Base-by-base conservation (phyloP, 345 rosid species). In the Gossypioides kirkii region DNA sequence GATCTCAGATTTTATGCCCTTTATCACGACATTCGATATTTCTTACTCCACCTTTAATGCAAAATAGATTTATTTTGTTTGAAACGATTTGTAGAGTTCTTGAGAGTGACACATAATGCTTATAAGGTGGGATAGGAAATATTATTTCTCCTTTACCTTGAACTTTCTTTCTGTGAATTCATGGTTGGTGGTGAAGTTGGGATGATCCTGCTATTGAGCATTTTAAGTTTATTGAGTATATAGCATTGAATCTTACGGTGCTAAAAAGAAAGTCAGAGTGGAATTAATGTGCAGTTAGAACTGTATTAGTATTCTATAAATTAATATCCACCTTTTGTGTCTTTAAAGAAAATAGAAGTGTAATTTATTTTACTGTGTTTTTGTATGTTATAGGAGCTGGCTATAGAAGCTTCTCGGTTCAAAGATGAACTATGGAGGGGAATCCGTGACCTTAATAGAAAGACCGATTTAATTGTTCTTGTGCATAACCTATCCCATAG, bases 361-460 rank as follows among this genome's bases (percentile, higher is more conserved):
- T 32, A 50, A 50, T 11, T 50, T 49, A n/a, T 50, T 69, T 26
- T 28, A 41, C 25, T 45, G 56, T 4, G 42, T 32, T 55, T 22
- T n/a, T 76, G 42, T 72, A 20, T 50, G 50, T 38, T 80, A 70
- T 84, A 94, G 97, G 97, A 90, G 70, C 83, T 94, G 70, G 84
- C 85, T 22, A 49, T 71, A 68, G 97, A 94, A 78, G 90, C 82
- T 53, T 83, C 87, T 61, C 89, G 85, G 22, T 92, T 94, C 76
- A 94, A 88, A 82, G 94, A 92, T 84, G 98, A 94, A 76, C 71
- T 94, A 64, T 92, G 98, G 98, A 83, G 77, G 80, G 98, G 98
- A 77, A 85, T 90, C 71, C 91, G 86, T 42, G 90, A 87, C 77
- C 84, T 87, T 47, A 84, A 89, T 79, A 82, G 82, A 71, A 94